Evolutionary conservation across 208 protist species (phyloP).

Genomic region (Wallacemonas rigidus): DNA sequence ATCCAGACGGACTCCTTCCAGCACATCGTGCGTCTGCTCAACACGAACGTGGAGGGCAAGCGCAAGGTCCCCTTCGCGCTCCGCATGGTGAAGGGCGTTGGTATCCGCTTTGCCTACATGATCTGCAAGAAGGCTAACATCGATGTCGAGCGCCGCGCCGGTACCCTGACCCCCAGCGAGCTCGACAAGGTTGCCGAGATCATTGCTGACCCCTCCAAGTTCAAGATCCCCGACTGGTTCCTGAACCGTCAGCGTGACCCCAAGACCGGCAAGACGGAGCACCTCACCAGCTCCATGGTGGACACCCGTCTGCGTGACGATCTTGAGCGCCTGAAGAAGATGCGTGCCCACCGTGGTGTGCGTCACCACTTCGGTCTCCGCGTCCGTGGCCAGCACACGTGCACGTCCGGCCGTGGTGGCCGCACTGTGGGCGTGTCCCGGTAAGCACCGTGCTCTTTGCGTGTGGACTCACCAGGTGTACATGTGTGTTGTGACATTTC

Average conservation of each 20-base stretch:
- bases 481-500: conserved; percentile 10
- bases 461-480: background rate
- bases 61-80: conserved; percentile 98
- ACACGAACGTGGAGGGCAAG: conserved; percentile 99
- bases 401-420: conserved; percentile 99
- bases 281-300: conserved; percentile 97
- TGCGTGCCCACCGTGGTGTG: conserved; percentile 98
- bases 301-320: conserved; percentile 99
- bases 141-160: conserved; percentile 96
- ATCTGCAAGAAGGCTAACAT: conserved; percentile 99
- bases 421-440: conserved; percentile 87
- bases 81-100: conserved; percentile 99
- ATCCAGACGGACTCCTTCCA: conserved; percentile 95
- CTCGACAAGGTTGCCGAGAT: conserved; percentile 98
- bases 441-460: background rate
- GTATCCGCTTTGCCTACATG: conserved; percentile 98
- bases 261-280: conserved; percentile 97
- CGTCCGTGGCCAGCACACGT: conserved; percentile 99
- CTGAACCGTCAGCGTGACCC: conserved; percentile 99
- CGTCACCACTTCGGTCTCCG: conserved; percentile 98
- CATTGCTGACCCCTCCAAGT: conserved; percentile 97
- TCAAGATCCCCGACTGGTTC: conserved; percentile 99
- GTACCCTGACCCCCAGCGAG: conserved; percentile 93
- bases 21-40: conserved; percentile 99
- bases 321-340: conserved; percentile 99